Base-by-base conservation (phyloP, 2,329 filamentous ascomycete species). In the Escovopsis sp. region DNA sequence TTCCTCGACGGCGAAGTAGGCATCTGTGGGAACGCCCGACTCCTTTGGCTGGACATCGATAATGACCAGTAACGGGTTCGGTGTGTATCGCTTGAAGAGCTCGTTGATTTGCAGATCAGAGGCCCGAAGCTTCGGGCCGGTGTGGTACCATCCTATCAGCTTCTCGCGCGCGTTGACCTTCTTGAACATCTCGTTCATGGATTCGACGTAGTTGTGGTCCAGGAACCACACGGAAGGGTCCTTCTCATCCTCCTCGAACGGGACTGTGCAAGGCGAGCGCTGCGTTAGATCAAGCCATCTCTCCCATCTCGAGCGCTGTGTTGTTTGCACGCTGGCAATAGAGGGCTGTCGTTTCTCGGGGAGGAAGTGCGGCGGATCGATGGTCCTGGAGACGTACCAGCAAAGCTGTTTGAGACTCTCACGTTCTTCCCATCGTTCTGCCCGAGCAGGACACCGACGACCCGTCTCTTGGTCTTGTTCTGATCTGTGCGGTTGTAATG, bases 161-260 rank as follows among this genome's bases (percentile, higher is more conserved):
- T 96, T 96, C 70, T 98, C 91, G 50, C 85, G 75, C 47, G 91
- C 91, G 69, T 98, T 98, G 73, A 98, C 88, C 70, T 96, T 96
- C 73, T 98, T 98, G 76, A 98, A 98, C 91, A 98, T 98, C 65
- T 96, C 91, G 68, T 91, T 94, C 91, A 98, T 98, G 54, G 82
- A 85, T 67, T 98, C 91, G 64, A 98, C 85, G 59, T 95, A 98
- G 75, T 96, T 96, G 74, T 98, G 91, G 63, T 98, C 91, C 51
- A 98, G 69, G 62, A 96, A 98, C 91, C 91, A 98, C 60, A 98
- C 91, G 33, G 89, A 93, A 4, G 89, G 89, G 61, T 98, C 88
- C 67, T 94, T 94, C 57, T 95, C 91, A 62, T 98, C 91, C 69
- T 98, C 91, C 66, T 98, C 91, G 59, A 98, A 98, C 1, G 91